A percentile compares a stretch with the other conserved stretches of the same genome.
Conservation (phyloP, 768 basidiomycete genomes). For the Tylopilus sp. region DNA sequence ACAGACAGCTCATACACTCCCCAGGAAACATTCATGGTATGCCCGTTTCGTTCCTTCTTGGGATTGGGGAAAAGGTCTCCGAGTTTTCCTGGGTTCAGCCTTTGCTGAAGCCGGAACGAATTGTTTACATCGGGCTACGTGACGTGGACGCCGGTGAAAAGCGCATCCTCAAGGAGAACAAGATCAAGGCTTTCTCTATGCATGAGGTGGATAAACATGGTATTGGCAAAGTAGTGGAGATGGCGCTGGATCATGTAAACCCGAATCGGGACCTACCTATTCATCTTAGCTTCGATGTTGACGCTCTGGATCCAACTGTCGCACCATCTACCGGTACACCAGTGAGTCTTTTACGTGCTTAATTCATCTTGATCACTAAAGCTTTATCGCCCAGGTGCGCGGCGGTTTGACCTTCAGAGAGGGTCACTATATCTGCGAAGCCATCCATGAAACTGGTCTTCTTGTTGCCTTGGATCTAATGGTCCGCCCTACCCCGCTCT, state of each 20-base stretch:
- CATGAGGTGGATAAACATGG: constrained; percentile 87
- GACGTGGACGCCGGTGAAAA: constrained; percentile 91
- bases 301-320: constrained; percentile 89
- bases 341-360: constrained; percentile 35
- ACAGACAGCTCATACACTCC: background rate
- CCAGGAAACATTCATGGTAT: constrained; percentile 96
- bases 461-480: constrained; percentile 93
- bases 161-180: constrained; percentile 72
- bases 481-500: constrained; percentile 45
- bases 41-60: constrained; percentile 91
- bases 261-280: constrained; percentile 80
- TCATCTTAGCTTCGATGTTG: constrained; percentile 96
- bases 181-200: constrained; percentile 89
- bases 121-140: constrained; percentile 97
- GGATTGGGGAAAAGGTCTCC: constrained; percentile 36
- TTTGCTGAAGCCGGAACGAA: constrained; percentile 60
- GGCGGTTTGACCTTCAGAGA: constrained; percentile 96
- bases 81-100: constrained; percentile 62
- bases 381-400: constrained; percentile 53
- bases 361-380: background rate
- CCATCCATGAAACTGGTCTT: constrained; percentile 87
- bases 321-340: constrained; percentile 96
- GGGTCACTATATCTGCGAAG: constrained; percentile 97
- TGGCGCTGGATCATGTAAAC: constrained; percentile 95
- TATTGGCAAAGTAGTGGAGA: constrained; percentile 91